Percentiles rank a stretch among this genome's conserved stretches.
phyloP scores from a whole-genome alignment of 805 yeast genomes.

The Lachancea thermotolerans region DNA sequence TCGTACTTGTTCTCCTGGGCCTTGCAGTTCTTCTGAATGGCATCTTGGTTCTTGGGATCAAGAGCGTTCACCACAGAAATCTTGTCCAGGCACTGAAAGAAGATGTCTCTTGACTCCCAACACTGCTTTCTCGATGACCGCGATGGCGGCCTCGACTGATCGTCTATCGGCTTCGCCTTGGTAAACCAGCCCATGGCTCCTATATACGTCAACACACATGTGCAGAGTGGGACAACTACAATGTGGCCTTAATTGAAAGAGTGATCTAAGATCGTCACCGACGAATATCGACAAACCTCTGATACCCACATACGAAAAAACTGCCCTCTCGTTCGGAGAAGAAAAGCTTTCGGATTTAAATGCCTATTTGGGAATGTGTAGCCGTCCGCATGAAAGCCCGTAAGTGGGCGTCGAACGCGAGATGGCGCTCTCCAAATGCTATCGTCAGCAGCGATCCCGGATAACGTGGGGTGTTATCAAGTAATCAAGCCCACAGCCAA shows the following conservation, averaged over 20 bases:
- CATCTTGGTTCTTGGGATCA: conserved; percentile 41
- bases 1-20: conserved; percentile 52
- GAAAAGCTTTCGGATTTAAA: too few species aligned
- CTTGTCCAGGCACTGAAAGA: conserved; percentile 65
- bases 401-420: neutral
- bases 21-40: conserved; percentile 53
- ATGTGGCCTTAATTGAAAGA: neutral
- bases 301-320: too few species aligned
- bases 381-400: too few species aligned
- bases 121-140: conserved; percentile 68
- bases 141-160: conserved; percentile 10
- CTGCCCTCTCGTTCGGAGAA: too few species aligned
- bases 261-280: too few species aligned
- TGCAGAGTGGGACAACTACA: too few species aligned
- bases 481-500: neutral
- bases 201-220: neutral
- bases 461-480: neutral
- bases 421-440: neutral
- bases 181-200: conserved; percentile 12
- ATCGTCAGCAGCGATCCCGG: neutral
- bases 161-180: conserved; percentile 11
- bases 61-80: conserved; percentile 64
- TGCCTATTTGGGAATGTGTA: too few species aligned
- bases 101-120: conserved; percentile 84
- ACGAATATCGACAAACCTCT: too few species aligned